phyloP scores from a whole-genome alignment of 2,329 filamentous ascomycete species.

The Claviceps paspali region DNA sequence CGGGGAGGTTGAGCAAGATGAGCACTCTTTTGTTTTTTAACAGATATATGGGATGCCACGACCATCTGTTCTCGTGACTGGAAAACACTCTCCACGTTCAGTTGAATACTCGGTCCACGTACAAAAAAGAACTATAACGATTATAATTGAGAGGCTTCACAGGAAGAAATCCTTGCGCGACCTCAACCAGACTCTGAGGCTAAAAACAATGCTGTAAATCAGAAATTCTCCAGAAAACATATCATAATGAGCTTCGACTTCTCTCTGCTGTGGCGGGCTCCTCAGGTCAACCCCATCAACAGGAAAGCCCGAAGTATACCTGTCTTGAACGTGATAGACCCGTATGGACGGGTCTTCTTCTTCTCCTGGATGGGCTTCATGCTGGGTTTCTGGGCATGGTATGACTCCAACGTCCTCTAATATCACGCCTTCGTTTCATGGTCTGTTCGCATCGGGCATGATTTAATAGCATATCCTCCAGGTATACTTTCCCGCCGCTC shows the following conservation, averaged over 20 bases:
- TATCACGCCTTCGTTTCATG: too few relatives aligned
- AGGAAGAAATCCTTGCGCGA: neutral
- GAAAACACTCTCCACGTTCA: neutral
- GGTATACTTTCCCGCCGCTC: slow-evolving; percentile 75
- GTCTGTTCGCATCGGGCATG: too few relatives aligned
- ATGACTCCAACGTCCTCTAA: slow-evolving; percentile 5
- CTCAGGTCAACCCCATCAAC: slow-evolving; percentile 71
- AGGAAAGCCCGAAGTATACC: slow-evolving; percentile 70
- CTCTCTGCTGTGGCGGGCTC: slow-evolving; percentile 23
- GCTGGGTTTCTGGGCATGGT: slow-evolving; percentile 78
- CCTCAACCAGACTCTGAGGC: neutral
- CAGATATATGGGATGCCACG: slow-evolving; percentile 3
- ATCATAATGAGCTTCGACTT: slow-evolving; percentile 15
- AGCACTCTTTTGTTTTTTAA: neutral
- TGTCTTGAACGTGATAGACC: slow-evolving; percentile 59
- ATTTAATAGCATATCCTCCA: slow-evolving; percentile 7
- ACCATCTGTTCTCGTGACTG: neutral
- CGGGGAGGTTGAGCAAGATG: slow-evolving; percentile 2
- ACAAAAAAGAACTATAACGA: neutral
- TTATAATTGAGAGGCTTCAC: neutral
- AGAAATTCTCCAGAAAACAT: neutral
- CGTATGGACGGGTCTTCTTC: slow-evolving; percentile 78
- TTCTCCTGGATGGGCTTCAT: slow-evolving; percentile 81
- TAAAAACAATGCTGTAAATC: neutral
- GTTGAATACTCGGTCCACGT: too few relatives aligned